Evolutionary conservation across 1,284 basidiomycete genomes (phyloP), one percentile per base, ranked within the genome.

Genomic region (Ceratobasidium sp.): DNA sequence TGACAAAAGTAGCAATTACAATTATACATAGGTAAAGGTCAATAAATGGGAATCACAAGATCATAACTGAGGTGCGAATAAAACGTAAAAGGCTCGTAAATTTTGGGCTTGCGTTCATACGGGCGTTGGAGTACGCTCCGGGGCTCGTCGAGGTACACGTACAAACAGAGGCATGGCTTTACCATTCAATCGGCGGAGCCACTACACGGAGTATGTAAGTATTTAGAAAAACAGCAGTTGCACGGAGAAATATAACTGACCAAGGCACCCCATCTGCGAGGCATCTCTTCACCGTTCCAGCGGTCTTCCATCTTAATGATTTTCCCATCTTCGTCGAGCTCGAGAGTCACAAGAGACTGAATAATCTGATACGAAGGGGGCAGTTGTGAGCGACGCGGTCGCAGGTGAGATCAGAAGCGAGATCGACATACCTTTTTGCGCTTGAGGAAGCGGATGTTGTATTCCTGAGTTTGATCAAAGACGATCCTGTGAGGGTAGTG

Each of bases 251-350:
- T 33, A 28, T 20, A 2, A 65, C 71, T 74, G 46, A 74, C 71
- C 59, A 65, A 38, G 28, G 71, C 59, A 64, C 71, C 71, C 71
- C 71, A 74, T 13, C 46, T 23, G 26, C 71, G 71, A 56, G 71
- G 71, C 61, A 48, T 59, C 23, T 74, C 71, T 28, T 74, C 71
- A 10, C 71, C 71, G 33, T 74, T 54, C 71, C 71, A 74, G n/a
- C 61, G 52, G 50, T 74, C 71, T 59, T 74, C 71, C 71, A 91
- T 81, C 94, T 96, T 9, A 92, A 91, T 83, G 95, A 95, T 12
- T 95, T 96, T 82, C 94, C 94, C 56, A 93, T 96, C 78, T 94
- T 94, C 83, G 93, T 91, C 7, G 88, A 94, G 74, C 89, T 93
- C 85, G 94, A 94, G 83, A 40, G 59, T 54, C 20, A 74, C 61